Base-by-base conservation (phyloP, 345 rosid species). In the Salix udensis region DNA sequence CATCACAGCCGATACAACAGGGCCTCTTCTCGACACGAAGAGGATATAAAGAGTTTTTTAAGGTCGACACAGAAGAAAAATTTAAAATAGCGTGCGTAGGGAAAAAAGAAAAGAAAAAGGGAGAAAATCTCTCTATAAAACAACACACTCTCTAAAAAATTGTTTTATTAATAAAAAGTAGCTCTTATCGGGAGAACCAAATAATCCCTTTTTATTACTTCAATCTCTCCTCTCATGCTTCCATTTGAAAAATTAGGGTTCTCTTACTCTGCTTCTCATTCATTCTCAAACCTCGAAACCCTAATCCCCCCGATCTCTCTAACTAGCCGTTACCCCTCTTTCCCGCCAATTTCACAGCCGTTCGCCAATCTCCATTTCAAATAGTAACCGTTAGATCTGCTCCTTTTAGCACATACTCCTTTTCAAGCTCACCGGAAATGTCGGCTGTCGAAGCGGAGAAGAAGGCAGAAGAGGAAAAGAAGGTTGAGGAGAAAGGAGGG, bases 311-410 rank as follows among this genome's bases (percentile, higher is more conserved):
- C 80, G 88, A 83, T 85, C 88, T 74, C 73, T 23, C 30, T 58
- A 9, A 79, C 86, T 86, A 89, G 86, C 88, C 90, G 91, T 84
- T 88, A 60, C 36, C 12, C 11, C 71, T 9, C 24, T 78, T 90
- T 94, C 97, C 96, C 94, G 94, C 97, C 96, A 84, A n/a, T 83
- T 86, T 87, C 24, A 23, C 34, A 65, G 42, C 84, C 88, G 79
- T 82, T 87, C 68, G 36, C 64, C 60, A 4, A 4, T 37, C 66
- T 64, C 0, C 42, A 23, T 83, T 82, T 88, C 79, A 82, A 88
- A 85, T 77, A 55, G 75, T 72, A 79, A 76, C 89, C 87, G 82
- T 86, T 85, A 76, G 90, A 91, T 88, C 87, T 78, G 71, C 23
- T 66, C 76, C 64, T 62, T 7, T 48, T n/a, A 24, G 24, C 65